phyloP scores from a whole-genome alignment of 306 rosid species.

The Ammopiptanthus mongolicus region DNA sequence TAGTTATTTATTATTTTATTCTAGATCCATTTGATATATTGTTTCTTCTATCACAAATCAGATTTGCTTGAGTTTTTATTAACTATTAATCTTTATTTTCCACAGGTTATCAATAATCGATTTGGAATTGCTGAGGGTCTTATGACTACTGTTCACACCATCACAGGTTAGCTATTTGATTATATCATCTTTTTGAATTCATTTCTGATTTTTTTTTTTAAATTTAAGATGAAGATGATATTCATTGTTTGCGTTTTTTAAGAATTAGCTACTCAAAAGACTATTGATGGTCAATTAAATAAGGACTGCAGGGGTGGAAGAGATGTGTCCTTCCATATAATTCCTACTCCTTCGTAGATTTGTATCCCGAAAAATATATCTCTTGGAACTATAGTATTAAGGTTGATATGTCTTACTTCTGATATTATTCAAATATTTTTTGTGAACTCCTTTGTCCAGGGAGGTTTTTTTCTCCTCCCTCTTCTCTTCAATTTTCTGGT shows the following conservation, averaged over 20 bases:
- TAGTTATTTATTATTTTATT: neutral
- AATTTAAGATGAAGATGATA: neutral
- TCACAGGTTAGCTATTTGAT: conserved; percentile 54
- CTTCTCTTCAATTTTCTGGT: no score
- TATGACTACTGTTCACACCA: conserved; percentile 87
- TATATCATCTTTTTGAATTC: neutral
- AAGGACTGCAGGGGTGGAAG: conserved; percentile 99
- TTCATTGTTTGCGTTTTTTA: neutral
- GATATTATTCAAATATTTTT: no score
- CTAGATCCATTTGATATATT: neutral
- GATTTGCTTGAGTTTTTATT: no score
- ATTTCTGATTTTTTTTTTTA: no score
- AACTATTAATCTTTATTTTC: no score
- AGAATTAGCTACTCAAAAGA: conserved; percentile 84
- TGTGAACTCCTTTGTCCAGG: no score
- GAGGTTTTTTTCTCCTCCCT: no score
- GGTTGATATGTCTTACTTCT: no score
- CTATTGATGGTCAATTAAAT: conserved; percentile 95
- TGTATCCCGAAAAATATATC: no score
- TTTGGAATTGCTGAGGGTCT: conserved; percentile 90
- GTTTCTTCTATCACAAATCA: neutral
- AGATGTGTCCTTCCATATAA: conserved; percentile 95
- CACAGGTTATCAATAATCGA: conserved; percentile 75
- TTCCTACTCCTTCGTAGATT: conserved; percentile 32
- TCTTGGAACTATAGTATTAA: no score